Conservation (phyloP, 2,329 filamentous ascomycete genomes). For the Fusarium austroafricanum region DNA sequence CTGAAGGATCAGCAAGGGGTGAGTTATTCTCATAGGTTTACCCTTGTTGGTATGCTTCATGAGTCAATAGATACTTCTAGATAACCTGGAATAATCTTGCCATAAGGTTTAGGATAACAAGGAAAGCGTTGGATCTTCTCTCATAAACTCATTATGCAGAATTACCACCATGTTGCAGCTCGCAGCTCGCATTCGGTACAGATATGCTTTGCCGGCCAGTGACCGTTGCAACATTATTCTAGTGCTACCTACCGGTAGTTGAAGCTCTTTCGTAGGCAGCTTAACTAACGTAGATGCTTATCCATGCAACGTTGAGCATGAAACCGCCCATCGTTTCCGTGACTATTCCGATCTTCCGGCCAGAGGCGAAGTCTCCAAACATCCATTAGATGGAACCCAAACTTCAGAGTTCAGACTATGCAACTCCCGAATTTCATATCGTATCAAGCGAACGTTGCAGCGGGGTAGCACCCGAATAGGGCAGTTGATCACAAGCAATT, state of each 20-base stretch:
- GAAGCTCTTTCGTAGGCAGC: neutral
- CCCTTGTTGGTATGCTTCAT: constrained; percentile 6
- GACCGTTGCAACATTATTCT: neutral
- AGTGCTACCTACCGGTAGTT: neutral
- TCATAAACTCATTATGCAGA: no score
- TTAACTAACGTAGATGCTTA: neutral
- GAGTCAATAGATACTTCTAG: neutral
- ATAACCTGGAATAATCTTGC: no score
- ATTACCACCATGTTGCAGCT: no score
- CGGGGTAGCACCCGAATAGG: constrained; percentile 20
- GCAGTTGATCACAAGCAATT: constrained; percentile 5
- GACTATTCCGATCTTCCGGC: neutral
- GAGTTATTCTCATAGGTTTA: neutral
- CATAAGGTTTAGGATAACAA: no score
- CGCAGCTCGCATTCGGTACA: no score
- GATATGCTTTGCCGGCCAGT: neutral
- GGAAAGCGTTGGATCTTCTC: no score
- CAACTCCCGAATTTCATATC: neutral
- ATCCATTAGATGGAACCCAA: neutral
- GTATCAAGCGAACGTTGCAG: neutral
- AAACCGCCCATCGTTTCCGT: constrained; percentile 1
- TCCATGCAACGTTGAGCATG: neutral
- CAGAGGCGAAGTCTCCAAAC: neutral
- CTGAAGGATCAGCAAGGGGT: neutral
- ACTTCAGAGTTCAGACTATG: neutral